phyloP scores from a whole-genome alignment of 768 basidiomycete species.

The Amylocystis lapponica region DNA sequence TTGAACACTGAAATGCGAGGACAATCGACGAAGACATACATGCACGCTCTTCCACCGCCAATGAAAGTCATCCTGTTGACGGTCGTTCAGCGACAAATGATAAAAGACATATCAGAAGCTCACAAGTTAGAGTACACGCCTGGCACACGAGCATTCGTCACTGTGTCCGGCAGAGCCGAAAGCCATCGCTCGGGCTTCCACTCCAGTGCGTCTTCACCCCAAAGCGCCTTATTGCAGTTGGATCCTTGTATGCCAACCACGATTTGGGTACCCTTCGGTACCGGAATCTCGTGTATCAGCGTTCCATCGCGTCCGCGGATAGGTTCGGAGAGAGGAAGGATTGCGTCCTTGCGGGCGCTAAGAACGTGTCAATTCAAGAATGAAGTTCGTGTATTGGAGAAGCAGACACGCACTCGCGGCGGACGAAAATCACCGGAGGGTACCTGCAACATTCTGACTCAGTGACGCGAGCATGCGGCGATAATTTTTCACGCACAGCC shows the following conservation, averaged over 20 bases:
- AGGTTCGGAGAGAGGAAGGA: slow-evolving; percentile 50
- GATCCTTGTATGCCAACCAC: slow-evolving; percentile 37
- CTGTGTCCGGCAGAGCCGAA: slow-evolving; percentile 9
- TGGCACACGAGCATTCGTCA: slow-evolving; percentile 14
- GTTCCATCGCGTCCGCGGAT: slow-evolving; percentile 38
- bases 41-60: slow-evolving; percentile 17
- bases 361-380: too few relatives aligned
- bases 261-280: slow-evolving; percentile 44
- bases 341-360: slow-evolving; percentile 45
- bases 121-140: slow-evolving; percentile 20
- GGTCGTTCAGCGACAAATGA: background rate
- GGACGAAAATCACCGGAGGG: slow-evolving; percentile 1
- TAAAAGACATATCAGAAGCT: background rate
- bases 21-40: slow-evolving; percentile 6
- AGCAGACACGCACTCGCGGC: slow-evolving; percentile 9
- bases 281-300: slow-evolving; percentile 31
- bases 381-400: too few relatives aligned
- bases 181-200: slow-evolving; percentile 69
- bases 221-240: slow-evolving; percentile 47
- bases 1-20: background rate
- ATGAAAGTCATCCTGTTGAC: slow-evolving; percentile 18
- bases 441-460: slow-evolving; percentile 1
- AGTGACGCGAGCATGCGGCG: background rate
- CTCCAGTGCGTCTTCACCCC: slow-evolving; percentile 54
- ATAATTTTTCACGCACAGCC: slow-evolving; percentile 30